These are phyloP conservation scores for Acacia crassicarpa DNA, from an alignment of 306 rosid genomes.

Conservation along the genomic window DNA sequence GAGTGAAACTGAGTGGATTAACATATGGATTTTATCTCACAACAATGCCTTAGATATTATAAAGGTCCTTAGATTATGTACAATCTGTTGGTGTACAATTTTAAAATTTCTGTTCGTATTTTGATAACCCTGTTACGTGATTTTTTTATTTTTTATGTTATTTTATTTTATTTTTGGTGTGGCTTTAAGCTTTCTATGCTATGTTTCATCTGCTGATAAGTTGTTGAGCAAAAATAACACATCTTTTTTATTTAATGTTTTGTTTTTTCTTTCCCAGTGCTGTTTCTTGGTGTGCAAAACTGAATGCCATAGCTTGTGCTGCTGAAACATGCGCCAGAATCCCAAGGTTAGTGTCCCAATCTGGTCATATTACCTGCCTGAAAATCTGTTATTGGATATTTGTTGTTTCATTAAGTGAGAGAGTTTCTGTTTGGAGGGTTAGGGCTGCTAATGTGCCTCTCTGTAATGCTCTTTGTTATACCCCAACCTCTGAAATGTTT, in stretches of 20 bases:
- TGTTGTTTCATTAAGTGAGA: constrained; percentile 12
- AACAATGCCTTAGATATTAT: neutral
- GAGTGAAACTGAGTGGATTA: constrained; percentile 5
- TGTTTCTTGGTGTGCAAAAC: constrained; percentile 94
- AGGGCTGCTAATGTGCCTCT: no score
- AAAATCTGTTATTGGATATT: neutral
- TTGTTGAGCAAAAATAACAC: neutral
- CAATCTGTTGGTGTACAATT: constrained; percentile 9
- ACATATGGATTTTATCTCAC: neutral
- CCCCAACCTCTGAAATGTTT: no score
- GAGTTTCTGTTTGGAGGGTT: constrained; percentile 5
- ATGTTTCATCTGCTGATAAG: neutral
- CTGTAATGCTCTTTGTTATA: no score
- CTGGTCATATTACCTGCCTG: neutral
- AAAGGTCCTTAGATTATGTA: neutral
- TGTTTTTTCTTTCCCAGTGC: constrained; percentile 55
- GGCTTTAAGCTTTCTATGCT: neutral
- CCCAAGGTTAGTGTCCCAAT: constrained; percentile 67
- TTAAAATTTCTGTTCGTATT: neutral
- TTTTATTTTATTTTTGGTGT: no score
- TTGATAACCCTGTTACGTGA: neutral
- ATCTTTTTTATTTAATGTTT: neutral
- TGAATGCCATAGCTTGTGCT: constrained; percentile 97
- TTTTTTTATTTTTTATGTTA: no score
- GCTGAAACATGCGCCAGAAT: constrained; percentile 93